Evolutionary conservation across 202 grass and related monocot species (phyloP).

Genomic region (Setaria viridis): DNA sequence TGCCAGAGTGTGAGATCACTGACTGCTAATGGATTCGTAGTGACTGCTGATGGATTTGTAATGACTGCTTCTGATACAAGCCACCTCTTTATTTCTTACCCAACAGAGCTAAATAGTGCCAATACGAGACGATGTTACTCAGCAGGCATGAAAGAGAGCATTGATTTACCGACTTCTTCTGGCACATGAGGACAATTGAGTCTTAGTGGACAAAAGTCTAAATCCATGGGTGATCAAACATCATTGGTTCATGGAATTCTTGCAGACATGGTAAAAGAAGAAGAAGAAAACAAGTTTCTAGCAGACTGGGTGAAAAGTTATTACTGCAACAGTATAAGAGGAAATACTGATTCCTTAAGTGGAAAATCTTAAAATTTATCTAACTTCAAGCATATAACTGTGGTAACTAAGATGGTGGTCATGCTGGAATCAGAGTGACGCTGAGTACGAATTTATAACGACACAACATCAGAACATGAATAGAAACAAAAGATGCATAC

Average conservation of each 20-base stretch:
- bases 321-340: neutral
- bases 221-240: neutral
- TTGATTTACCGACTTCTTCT: neutral
- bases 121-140: neutral
- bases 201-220: neutral
- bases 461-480: constrained; percentile 18
- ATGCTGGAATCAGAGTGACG: neutral
- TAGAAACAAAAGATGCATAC: constrained; percentile 32
- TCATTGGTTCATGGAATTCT: neutral
- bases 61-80: neutral
- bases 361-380: neutral
- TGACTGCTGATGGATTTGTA: too few relatives aligned
- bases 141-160: constrained; percentile 7
- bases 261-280: neutral
- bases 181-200: neutral
- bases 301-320: neutral
- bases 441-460: neutral
- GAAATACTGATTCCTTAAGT: neutral
- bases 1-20: neutral
- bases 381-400: constrained; percentile 4
- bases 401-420: neutral
- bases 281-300: neutral
- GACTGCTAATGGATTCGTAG: neutral
- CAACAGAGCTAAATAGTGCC: neutral
- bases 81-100: neutral